Evolutionary conservation across 352 stramenopile species (phyloP), one percentile per base, ranked within the genome.

Genomic region (Pythium chondricola): DNA sequence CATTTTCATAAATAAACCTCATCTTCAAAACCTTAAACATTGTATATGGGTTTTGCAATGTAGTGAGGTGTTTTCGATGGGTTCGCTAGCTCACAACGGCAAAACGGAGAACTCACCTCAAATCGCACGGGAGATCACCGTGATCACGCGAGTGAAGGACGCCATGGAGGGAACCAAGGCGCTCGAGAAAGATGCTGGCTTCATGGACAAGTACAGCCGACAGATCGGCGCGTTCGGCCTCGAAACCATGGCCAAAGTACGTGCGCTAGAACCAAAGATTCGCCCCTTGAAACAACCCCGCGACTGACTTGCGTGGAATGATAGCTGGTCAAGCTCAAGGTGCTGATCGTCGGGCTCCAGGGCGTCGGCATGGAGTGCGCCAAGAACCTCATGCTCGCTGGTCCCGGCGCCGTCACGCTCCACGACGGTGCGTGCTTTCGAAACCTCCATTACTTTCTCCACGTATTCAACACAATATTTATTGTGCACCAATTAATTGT

Each of bases 141-240:
- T n/a, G n/a, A n/a, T n/a, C n/a, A n/a, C n/a, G n/a, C n/a, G n/a
- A n/a, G n/a, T n/a, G n/a, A n/a, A n/a, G 33, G 52, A 18, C 35
- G 40, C 43, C 36, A 88, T 87, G 80, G 74, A 81, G 43, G 49
- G 35, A 42, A 52, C 56, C 31, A 71, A 75, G 60, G 73, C 85
- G 47, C 59, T 92, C 43, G 80, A 92, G 57, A 78, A 69, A 43
- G 79, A 96, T 82, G 86, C 87, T 25, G 75, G 69, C 43, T 96
- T 96, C 63, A 96, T 95, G 85, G 85, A 97, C 77, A 95, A 95
- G 66, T 96, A 95, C 77, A 95, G 82, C 39, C 77, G 88, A 33
- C 88, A 97, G 65, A 97, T 96, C 63, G 88, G 85, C 58, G 86
- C 88, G 24, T 96, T 95, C 54, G 88, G 88, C 5, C 65, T 96